These are phyloP conservation scores for Tulasnella sp. DNA, from an alignment of 768 basidiomycete species.

Conservation along the genomic window DNA sequence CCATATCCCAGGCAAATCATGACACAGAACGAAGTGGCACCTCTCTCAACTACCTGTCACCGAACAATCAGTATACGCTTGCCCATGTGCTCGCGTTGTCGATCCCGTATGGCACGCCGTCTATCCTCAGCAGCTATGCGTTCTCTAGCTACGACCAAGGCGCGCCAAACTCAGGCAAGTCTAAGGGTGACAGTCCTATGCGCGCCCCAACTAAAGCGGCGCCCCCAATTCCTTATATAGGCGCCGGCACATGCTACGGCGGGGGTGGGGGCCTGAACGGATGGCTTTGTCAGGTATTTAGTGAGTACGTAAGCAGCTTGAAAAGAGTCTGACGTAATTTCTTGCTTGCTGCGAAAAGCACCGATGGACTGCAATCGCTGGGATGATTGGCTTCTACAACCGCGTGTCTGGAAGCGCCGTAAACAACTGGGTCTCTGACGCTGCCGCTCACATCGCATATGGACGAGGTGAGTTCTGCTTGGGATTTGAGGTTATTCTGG, in stretches of 20 bases:
- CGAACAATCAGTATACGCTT: conserved; percentile 50
- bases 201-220: too few relatives aligned
- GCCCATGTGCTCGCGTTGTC: conserved; percentile 51
- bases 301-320: too few relatives aligned
- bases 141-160: conserved; percentile 37
- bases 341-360: too few relatives aligned
- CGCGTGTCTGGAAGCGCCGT: conserved; percentile 6
- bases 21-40: conserved; percentile 52
- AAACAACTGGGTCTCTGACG: conserved; percentile 6
- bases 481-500: background rate
- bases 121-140: conserved; percentile 47
- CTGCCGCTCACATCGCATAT: conserved; percentile 14
- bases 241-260: conserved; percentile 13
- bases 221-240: background rate
- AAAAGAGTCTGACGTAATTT: too few relatives aligned
- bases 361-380: conserved; percentile 12
- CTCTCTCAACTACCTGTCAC: conserved; percentile 48
- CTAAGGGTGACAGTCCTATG: too few relatives aligned
- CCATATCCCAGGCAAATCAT: conserved; percentile 37
- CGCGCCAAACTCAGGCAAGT: conserved; percentile 45
- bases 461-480: conserved; percentile 12
- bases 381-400: conserved; percentile 17
- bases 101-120: conserved; percentile 52
- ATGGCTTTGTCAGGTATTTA: conserved; percentile 16
- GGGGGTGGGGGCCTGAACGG: conserved; percentile 14